Base-by-base conservation (phyloP, 108 stramenopile genomes). In the Aurantiochytrium sp. region DNA sequence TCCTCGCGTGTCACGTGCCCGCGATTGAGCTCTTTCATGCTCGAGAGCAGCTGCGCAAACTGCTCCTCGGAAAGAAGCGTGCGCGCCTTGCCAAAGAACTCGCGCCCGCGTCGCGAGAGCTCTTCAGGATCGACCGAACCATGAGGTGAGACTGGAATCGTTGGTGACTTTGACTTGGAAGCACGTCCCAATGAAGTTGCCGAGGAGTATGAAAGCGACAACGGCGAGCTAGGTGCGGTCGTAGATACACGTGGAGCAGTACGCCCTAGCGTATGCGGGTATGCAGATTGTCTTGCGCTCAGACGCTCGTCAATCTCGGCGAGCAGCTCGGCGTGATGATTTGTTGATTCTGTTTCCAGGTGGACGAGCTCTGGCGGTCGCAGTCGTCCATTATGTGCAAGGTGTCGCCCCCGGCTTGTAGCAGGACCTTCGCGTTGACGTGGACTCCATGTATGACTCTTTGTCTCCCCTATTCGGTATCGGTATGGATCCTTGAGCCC, bases 21-120 rank as follows among this genome's bases (percentile, higher is more conserved):
- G 51, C 51, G 45, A 83, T 83, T 83, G 16, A 83, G 76, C 45
- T 83, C 76, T 35, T 83, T 83, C 76, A 83, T 83, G 76, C 51
- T 53, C 3, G 45, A 21, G n/a, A 83, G 51, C 76, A 83, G 49
- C 28, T 83, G 76, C n/a, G 45, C 76, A 83, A 83, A 83, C 51
- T 83, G 45, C 49, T 47, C 10, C 49, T 53, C 51, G n/a, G 76
- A 21, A 6, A 83, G 51, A 6, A 83, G n/a, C 16, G 45, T 12
- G 3, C 76, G 45, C 76, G 76, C 51, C 49, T 83, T 53, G 25
- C 18, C 23, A 35, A 83, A 83, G 51, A 83, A 83, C 10, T 47
- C 51, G 19, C 76, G 45, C 4, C 64, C 64, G 42, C 64, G 42
- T 18, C 64, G 64, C 42, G 64, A 69, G 25, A 69, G 42, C 42